Conservation (phyloP, 176 grass and related monocot genomes). For the bread wheat (Triticum aestivum) region DNA sequence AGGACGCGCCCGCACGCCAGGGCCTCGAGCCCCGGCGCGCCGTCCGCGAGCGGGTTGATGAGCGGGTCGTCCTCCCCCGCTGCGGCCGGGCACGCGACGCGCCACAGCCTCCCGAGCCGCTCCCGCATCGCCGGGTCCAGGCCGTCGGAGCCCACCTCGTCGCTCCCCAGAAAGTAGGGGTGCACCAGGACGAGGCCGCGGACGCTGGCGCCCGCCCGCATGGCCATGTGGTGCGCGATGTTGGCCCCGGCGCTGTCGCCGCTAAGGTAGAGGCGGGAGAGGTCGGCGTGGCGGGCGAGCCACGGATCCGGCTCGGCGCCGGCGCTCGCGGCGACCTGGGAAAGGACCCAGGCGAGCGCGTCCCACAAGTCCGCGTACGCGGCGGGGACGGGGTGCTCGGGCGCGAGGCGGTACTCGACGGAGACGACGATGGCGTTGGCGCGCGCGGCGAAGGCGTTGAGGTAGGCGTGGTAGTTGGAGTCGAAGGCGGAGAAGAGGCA, state of each 20-base stretch:
- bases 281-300: conserved; percentile 45
- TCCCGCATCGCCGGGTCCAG: conserved; percentile 12
- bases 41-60: conserved; percentile 30
- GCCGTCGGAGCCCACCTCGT: conserved; percentile 41
- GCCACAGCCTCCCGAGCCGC: conserved; percentile 42
- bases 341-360: conserved; percentile 60
- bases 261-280: conserved; percentile 53
- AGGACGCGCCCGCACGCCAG: conserved; percentile 41
- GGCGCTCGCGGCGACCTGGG: conserved; percentile 15
- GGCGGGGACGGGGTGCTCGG: conserved; percentile 66
- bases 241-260: conserved; percentile 82
- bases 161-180: neutral
- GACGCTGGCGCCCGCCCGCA: conserved; percentile 28
- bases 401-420: conserved; percentile 80
- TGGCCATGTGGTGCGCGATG: conserved; percentile 78
- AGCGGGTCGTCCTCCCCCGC: conserved; percentile 47
- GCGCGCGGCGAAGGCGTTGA: conserved; percentile 38
- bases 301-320: neutral
- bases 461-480: conserved; percentile 49
- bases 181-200: neutral
- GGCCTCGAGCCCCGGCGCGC: neutral
- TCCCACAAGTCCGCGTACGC: conserved; percentile 54
- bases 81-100: conserved; percentile 44
- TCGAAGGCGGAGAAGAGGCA: conserved; percentile 63
- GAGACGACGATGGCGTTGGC: conserved; percentile 49